A percentile compares a stretch with the other conserved stretches of the same genome.
phyloP scores from a whole-genome alignment of 1,284 basidiomycete genomes.

The Leucoagaricus sp. region DNA sequence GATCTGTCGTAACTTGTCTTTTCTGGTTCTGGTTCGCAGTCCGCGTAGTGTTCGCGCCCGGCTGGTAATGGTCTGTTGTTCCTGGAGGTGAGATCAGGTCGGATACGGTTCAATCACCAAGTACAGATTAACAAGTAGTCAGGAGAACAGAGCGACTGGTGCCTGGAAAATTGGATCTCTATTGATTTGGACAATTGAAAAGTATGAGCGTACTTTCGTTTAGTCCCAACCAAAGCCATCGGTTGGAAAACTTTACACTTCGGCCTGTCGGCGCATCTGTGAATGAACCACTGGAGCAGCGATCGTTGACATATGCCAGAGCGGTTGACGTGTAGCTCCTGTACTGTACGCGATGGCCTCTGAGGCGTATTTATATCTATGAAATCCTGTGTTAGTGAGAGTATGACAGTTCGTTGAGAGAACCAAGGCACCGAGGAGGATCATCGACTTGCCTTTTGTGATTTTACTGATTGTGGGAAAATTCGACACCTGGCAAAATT shows the following conservation, averaged over 20 bases:
- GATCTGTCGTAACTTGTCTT: neutral
- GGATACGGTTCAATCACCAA: neutral
- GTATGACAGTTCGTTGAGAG: neutral
- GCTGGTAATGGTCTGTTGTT: neutral
- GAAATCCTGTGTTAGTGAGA: neutral
- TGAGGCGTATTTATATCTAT: neutral
- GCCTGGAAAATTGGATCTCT: neutral
- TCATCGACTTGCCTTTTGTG: neutral
- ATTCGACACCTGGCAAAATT: conserved; percentile 1
- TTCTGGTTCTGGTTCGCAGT: neutral
- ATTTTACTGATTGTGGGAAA: conserved; percentile 9
- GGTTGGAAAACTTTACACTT: neutral
- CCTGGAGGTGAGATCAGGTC: neutral
- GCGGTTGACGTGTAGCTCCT: neutral
- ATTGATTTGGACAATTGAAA: neutral
- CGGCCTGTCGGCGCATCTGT: neutral
- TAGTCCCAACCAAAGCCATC: neutral
- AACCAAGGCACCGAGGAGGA: conserved; percentile 8
- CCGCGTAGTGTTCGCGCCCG: too few relatives aligned
- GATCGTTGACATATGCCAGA: neutral
- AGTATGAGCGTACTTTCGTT: neutral
- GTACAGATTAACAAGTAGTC: neutral
- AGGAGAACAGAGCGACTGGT: neutral
- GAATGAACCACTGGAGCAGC: neutral
- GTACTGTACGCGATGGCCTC: neutral